These are phyloP conservation scores for Tilletia caries DNA, from an alignment of 1,284 basidiomycete species.

Conservation along the genomic window DNA sequence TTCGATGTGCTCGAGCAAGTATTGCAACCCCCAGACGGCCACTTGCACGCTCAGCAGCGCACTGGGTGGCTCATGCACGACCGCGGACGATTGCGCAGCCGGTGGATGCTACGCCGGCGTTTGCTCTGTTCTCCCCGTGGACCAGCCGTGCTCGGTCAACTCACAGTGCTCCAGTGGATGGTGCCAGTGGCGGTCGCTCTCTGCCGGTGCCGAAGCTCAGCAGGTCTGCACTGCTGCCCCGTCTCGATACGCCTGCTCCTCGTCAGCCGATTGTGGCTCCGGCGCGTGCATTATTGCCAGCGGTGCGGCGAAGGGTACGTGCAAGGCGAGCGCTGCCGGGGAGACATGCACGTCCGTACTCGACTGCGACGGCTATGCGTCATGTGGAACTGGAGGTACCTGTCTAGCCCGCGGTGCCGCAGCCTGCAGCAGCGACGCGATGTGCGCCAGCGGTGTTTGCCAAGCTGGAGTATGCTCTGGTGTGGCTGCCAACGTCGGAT, in stretches of 20 bases:
- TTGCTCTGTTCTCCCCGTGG: neutral
- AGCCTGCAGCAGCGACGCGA: too few species aligned
- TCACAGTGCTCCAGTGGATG: neutral
- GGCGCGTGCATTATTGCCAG: neutral
- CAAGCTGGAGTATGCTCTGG: too few species aligned
- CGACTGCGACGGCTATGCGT: neutral
- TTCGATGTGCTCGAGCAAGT: neutral
- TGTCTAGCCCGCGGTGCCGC: too few species aligned
- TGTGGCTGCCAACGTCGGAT: too few species aligned
- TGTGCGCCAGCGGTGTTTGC: too few species aligned
- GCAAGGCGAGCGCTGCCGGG: neutral
- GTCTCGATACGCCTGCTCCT: neutral
- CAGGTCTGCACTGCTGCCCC: neutral
- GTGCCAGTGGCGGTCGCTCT: neutral
- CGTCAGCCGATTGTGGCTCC: neutral
- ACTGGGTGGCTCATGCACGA: neutral
- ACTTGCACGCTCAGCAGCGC: neutral
- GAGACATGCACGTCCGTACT: neutral
- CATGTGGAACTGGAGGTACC: too few species aligned
- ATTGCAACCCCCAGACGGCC: neutral
- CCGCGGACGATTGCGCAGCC: neutral
- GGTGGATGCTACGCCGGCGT: neutral
- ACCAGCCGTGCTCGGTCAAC: neutral
- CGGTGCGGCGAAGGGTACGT: neutral
- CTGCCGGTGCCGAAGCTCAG: neutral